A percentile compares a stretch with the other conserved stretches of the same genome.
Evolutionary conservation across 1,139 yeast species (phyloP).

Genomic region (Eremothecium gossypii): DNA sequence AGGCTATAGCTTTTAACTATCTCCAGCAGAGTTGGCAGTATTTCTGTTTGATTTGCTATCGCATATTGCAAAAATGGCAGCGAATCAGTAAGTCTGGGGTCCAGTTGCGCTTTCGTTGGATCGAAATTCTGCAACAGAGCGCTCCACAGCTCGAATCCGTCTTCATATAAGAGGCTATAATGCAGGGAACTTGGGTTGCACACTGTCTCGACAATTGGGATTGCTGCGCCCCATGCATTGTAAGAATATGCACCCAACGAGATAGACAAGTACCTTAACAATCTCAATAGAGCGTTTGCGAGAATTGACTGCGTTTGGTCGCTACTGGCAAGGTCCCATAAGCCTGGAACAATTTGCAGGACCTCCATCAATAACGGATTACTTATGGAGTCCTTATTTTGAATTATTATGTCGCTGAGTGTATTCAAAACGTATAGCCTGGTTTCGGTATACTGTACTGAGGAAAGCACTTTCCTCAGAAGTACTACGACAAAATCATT

Average conservation of each 20-base stretch:
- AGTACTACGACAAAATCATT: conserved; percentile 41
- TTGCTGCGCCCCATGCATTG: conserved; percentile 51
- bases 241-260: conserved; percentile 55
- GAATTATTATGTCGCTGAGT: conserved; percentile 53
- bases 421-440: conserved; percentile 63
- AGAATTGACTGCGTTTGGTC: conserved; percentile 55
- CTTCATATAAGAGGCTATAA: conserved; percentile 65
- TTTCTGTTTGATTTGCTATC: conserved; percentile 59
- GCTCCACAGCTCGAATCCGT: conserved; percentile 81
- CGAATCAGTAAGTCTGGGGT: conserved; percentile 20
- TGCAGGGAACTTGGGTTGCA: conserved; percentile 57
- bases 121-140: conserved; percentile 49
- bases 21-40: conserved; percentile 56
- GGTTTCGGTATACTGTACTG: conserved; percentile 57
- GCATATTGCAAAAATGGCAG: conserved; percentile 35
- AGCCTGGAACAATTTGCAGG: conserved; percentile 52
- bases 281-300: conserved; percentile 60
- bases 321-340: conserved; percentile 59
- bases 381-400: conserved; percentile 53
- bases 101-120: conserved; percentile 19
- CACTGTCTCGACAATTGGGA: conserved; percentile 55
- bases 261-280: conserved; percentile 53
- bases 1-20: conserved; percentile 66
- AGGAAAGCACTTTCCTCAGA: conserved; percentile 39
- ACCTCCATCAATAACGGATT: conserved; percentile 44